Evolutionary conservation across 352 stramenopile genomes (phyloP), one percentile per base, ranked within the genome.

Genomic region (Stramenopiles sp.): DNA sequence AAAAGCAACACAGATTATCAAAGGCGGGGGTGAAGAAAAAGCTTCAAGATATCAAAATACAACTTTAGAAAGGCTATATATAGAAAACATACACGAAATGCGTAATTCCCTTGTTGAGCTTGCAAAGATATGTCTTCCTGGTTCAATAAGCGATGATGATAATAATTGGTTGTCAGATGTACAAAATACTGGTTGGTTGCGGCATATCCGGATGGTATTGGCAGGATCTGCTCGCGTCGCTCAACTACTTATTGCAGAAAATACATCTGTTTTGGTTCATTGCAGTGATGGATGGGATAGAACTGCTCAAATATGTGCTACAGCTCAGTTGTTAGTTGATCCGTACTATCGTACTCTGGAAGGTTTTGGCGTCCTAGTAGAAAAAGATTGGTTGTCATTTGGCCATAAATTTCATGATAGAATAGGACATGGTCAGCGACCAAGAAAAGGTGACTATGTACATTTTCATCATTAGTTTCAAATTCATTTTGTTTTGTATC

Each of bases 231-330:
- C 66, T 36, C 68, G 83, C 40, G 60, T 91, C 10, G 80, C 83
- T 1, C 71, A 78, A 29, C 71, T 74, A 23, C 61, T 93, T 2
- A 62, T 91, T 53, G 71, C 72, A 2, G 70, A 80, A 47, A 66
- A 71, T 23, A 62, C 72, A 2, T 85, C 83, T 0, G 74, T 96
- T 17, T 55, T 99, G 29, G 69, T 88, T 26, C 85, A 97, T 51
- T 99, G 87, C 52, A 92, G 70, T 41, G 80, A 99, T 49, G 84
- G 85, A 7, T 99, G 86, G 86, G 86, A 99, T 58, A 66, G 86
- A n/a, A 97, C 86, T 1, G 65, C 76, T 4, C 80, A 98, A 62
- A 84, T 96, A 43, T 62, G 71, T 0, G 63, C 66, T 15, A 54
- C 96, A 6, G 71, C 80, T 0, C 69, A 96, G 59, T 47, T 99